A percentile compares a stretch with the other conserved stretches of the same genome.
These are phyloP conservation scores for Hypoxylon trugodes DNA, from an alignment of 495 filamentous ascomycete genomes.

Conservation along the genomic window DNA sequence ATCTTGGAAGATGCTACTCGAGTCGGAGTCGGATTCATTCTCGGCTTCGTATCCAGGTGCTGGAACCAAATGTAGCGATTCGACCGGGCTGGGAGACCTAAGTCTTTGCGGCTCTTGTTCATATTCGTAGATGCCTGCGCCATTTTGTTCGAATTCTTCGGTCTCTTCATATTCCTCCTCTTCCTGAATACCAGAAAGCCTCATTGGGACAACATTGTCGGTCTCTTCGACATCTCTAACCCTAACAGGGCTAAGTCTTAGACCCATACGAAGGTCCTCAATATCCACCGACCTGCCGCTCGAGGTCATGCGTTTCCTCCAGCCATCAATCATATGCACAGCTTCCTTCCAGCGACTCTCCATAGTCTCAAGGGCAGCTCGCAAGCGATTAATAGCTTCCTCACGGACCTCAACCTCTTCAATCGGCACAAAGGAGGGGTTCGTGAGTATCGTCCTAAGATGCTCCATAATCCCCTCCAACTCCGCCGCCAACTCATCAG, in stretches of 20 bases:
- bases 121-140: too few relatives aligned
- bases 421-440: slow-evolving; percentile 95
- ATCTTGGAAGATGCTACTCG: slow-evolving; percentile 63
- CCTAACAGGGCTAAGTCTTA: slow-evolving; percentile 70
- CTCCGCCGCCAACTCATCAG: slow-evolving; percentile 72
- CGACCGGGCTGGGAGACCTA: slow-evolving; percentile 34
- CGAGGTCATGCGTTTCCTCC: slow-evolving; percentile 83
- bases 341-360: slow-evolving; percentile 90
- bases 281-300: slow-evolving; percentile 82
- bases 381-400: slow-evolving; percentile 82
- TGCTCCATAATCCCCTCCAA: slow-evolving; percentile 80
- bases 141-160: too few relatives aligned
- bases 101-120: slow-evolving; percentile 21
- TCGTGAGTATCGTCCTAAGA: slow-evolving; percentile 82
- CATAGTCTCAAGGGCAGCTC: slow-evolving; percentile 90
- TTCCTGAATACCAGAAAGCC: slow-evolving; percentile 48
- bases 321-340: slow-evolving; percentile 88
- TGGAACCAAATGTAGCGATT: slow-evolving; percentile 47
- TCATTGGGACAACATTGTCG: slow-evolving; percentile 44
- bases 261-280: slow-evolving; percentile 80
- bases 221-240: slow-evolving; percentile 62
- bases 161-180: slow-evolving; percentile 52
- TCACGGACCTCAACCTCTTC: slow-evolving; percentile 91
- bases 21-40: slow-evolving; percentile 52
- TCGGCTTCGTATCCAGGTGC: slow-evolving; percentile 42